phyloP scores from a whole-genome alignment of 306 rosid species.

The Urtica urens region DNA sequence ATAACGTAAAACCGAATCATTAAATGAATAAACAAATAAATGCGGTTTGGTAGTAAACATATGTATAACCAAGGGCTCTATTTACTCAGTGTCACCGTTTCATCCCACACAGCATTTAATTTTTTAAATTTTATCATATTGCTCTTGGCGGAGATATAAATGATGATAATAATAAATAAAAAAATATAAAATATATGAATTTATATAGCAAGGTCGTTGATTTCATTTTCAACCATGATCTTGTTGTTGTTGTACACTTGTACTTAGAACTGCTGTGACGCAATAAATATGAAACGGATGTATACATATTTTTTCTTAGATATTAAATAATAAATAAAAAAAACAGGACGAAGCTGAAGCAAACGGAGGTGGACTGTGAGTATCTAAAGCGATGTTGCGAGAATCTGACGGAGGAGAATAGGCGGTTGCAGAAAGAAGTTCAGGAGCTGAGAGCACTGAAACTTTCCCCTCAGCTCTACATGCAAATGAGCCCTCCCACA shows the following conservation, averaged over 20 bases:
- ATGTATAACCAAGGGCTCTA: not conserved
- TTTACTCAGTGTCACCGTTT: slow-evolving; percentile 4
- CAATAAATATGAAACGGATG: slow-evolving; percentile 12
- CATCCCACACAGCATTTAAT: slow-evolving; percentile 17
- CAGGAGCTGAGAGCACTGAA: slow-evolving; percentile 88
- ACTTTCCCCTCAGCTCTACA: slow-evolving; percentile 75
- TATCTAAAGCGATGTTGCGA: slow-evolving; percentile 73
- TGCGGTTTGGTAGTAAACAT: not conserved
- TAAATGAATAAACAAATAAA: not conserved
- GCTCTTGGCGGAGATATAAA: too few species aligned
- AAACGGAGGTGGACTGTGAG: slow-evolving; percentile 91
- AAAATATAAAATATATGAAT: not conserved
- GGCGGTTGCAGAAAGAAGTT: slow-evolving; percentile 78
- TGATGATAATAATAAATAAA: too few species aligned
- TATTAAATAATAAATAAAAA: not conserved
- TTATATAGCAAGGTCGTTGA: slow-evolving; percentile 6
- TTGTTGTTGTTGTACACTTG: slow-evolving; percentile 5
- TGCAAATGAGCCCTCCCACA: slow-evolving; percentile 92
- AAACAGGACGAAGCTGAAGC: slow-evolving; percentile 92
- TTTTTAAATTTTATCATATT: not conserved
- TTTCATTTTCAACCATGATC: not conserved
- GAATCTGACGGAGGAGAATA: slow-evolving; percentile 72
- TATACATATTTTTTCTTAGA: too few species aligned
- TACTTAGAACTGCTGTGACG: slow-evolving; percentile 4
- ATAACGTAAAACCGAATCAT: slow-evolving; percentile 7